Percentiles rank a stretch among this genome's conserved stretches.
Evolutionary conservation across 2,329 filamentous ascomycete genomes (phyloP).

Genomic region (Aspergillus awamori): DNA sequence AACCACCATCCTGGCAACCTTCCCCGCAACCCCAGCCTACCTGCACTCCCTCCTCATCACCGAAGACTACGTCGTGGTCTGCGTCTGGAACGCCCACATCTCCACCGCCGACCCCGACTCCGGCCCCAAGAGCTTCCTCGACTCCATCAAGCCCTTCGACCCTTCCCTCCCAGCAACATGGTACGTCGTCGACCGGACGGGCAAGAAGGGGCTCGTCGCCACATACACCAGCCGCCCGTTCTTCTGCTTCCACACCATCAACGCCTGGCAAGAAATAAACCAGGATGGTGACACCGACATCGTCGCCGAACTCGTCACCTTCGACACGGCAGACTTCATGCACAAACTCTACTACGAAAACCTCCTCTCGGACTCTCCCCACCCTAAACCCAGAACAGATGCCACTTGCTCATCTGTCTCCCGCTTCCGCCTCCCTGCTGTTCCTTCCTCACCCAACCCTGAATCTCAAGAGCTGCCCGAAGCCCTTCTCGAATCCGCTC

Average conservation of each 20-base stretch:
- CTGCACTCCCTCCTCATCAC: constrained; percentile 83
- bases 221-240: constrained; percentile 68
- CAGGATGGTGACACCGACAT: constrained; percentile 52
- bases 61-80: constrained; percentile 70
- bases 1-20: constrained; percentile 71
- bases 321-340: constrained; percentile 67
- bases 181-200: constrained; percentile 72
- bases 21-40: constrained; percentile 65
- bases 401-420: constrained; percentile 27
- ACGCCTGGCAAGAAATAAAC: constrained; percentile 69
- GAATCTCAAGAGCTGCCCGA: constrained; percentile 15
- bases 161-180: constrained; percentile 61
- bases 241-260: constrained; percentile 80
- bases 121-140: constrained; percentile 51
- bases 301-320: constrained; percentile 67
- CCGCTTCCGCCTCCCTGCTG: constrained; percentile 41
- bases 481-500: constrained; percentile 33
- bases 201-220: constrained; percentile 66
- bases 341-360: constrained; percentile 71
- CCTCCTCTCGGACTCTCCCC: constrained; percentile 59
- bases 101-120: constrained; percentile 47
- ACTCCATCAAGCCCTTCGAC: constrained; percentile 68
- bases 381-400: constrained; percentile 46
- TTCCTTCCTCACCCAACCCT: constrained; percentile 30
- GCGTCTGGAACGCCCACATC: constrained; percentile 68